Evolutionary conservation across 176 grass and related monocot species (phyloP), one percentile per base, ranked within the genome.

Genomic region (Chrysopogon serrulatus): DNA sequence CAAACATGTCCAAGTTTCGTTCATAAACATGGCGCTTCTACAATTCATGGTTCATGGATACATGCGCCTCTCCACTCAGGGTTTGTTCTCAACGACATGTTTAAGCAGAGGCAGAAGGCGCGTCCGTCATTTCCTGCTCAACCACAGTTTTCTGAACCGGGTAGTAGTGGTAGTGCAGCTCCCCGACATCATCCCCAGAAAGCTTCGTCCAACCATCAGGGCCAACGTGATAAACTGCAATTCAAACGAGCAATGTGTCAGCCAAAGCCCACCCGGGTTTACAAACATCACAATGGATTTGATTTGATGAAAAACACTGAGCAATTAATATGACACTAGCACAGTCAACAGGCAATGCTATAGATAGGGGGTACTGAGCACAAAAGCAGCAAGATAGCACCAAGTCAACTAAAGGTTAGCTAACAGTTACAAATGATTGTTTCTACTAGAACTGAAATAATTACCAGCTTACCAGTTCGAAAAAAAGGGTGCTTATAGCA

Each of bases 111-210:
- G 87, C 41, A 26, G 73, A 23, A n/a, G 93, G 76, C 1, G 87
- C 89, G 3, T 98, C 93, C 1, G 83, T 14, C 96, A 98, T 98
- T 73, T 94, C 93, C 64, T 98, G 93, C 35, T 98, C 96, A 31
- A 93, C 78, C 5, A 90, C 71, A 37, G 80, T 67, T 56, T 66
- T 32, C 67, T 90, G 43, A 83, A 89, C 85, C 1, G 93, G 96
- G 71, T 96, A 89, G 79, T 99, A 99, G 28, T 98, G 92, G 73
- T 94, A 95, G 75, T 95, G 96, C 65, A 98, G 91, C 79, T 98
- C 96, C 19, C 89, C 82, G 0, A 98, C 96, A 83, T 98, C 96
- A 76, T 98, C 96, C 54, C 96, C 96, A 49, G 96, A 95, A 53
- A 98, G 79, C 83, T 98, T 98, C 85, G 78, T 98, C 96, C 96